A percentile compares a stretch with the other conserved stretches of the same genome.
Conservation (phyloP, 345 rosid genomes). For the Arabidopsis arenosa region DNA sequence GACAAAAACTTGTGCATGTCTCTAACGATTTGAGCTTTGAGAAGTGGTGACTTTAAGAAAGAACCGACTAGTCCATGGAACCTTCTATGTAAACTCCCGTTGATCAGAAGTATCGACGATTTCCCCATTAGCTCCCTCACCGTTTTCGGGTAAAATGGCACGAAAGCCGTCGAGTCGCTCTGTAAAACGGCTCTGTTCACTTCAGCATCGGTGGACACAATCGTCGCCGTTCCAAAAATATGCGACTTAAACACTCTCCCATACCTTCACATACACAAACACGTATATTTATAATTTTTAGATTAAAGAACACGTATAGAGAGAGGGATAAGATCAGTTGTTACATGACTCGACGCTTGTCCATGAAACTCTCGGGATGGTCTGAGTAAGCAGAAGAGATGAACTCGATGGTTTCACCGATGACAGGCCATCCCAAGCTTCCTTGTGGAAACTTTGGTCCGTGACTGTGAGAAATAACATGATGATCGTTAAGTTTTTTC, state of each 20-base stretch:
- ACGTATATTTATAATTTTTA: background rate
- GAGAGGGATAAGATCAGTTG: slow-evolving; percentile 21
- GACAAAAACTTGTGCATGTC: slow-evolving; percentile 78
- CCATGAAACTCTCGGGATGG: slow-evolving; percentile 89
- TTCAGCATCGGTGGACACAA: slow-evolving; percentile 93
- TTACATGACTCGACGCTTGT: slow-evolving; percentile 77
- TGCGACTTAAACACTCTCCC: slow-evolving; percentile 99
- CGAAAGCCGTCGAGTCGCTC: slow-evolving; percentile 79
- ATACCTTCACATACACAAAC: slow-evolving; percentile 51
- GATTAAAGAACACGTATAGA: background rate
- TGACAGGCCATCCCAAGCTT: slow-evolving; percentile 81
- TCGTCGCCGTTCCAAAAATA: slow-evolving; percentile 82
- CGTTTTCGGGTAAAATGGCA: slow-evolving; percentile 92
- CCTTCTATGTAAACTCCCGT: slow-evolving; percentile 87
- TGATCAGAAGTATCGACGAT: slow-evolving; percentile 82
- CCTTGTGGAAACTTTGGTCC: slow-evolving; percentile 62
- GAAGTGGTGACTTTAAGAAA: slow-evolving; percentile 81
- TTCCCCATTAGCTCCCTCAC: slow-evolving; percentile 95
- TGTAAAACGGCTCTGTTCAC: slow-evolving; percentile 84
- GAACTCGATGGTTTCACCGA: slow-evolving; percentile 94
- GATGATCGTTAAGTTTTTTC: slow-evolving; percentile 20
- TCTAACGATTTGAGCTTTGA: slow-evolving; percentile 81
- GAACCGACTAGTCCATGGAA: slow-evolving; percentile 89
- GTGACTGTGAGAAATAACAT: slow-evolving; percentile 12
- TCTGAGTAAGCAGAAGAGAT: slow-evolving; percentile 79